Evolutionary conservation across 176 grass and related monocot species (phyloP).

Genomic region (Zoysia pacifica): DNA sequence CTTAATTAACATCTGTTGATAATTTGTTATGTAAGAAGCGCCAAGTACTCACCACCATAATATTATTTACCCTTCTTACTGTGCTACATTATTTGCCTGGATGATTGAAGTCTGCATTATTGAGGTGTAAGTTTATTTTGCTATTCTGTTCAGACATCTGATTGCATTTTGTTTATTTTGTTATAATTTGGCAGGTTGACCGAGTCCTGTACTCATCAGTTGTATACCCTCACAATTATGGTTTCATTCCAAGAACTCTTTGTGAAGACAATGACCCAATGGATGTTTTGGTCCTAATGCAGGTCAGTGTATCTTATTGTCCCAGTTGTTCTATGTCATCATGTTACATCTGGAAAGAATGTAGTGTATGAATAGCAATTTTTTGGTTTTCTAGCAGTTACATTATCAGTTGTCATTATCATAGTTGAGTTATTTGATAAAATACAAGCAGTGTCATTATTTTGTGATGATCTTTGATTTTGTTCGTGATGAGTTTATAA

Average conservation of each 20-base stretch:
- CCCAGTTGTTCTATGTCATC: neutral
- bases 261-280: slow-evolving; percentile 78
- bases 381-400: neutral
- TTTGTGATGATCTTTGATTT: neutral
- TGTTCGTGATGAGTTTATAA: neutral
- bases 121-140: neutral
- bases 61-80: slow-evolving; percentile 3
- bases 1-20: neutral
- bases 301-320: slow-evolving; percentile 37
- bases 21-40: neutral
- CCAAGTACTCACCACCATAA: neutral
- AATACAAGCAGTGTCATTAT: neutral
- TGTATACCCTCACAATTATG: slow-evolving; percentile 83
- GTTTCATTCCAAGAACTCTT: slow-evolving; percentile 69
- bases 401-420: neutral
- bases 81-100: neutral
- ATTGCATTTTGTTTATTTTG: neutral
- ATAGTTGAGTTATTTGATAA: neutral
- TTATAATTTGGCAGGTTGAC: slow-evolving; percentile 57
- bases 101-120: neutral
- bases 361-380: neutral
- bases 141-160: neutral
- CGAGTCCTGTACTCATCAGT: slow-evolving; percentile 70
- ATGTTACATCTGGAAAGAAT: neutral
- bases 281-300: slow-evolving; percentile 84